Evolutionary conservation across 1,139 yeast species (phyloP), one percentile per base, ranked within the genome.

Genomic region (Meyerozyma carpophila): DNA sequence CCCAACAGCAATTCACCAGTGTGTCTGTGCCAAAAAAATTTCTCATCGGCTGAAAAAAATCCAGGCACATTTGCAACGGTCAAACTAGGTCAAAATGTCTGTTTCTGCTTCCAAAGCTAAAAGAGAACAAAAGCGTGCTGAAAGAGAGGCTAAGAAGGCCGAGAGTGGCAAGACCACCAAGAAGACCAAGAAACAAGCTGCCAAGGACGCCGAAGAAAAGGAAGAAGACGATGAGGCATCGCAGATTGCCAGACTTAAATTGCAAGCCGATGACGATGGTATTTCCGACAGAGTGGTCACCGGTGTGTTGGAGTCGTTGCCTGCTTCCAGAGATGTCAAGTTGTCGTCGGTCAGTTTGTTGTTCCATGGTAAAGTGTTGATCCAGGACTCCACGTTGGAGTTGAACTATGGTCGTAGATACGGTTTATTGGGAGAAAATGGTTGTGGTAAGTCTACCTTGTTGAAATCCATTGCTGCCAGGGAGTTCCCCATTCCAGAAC

Each of bases 361-460:
- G 56, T 93, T 93, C 83, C 98, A 93, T 70, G 99, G 99, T 74
- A 93, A 91, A 65, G 97, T 93, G 46, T 75, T 93, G 63, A 78
- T 93, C 57, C 96, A 89, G 70, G 98, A 93, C 68, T 84, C 98
- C 38, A 77, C 77, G 41, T 70, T 93, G 57, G 98, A 93, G 74
- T 81, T 93, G 72, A 94, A 93, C 73, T 91, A 82, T 68, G 98
- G 98, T 62, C 88, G 97, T 73, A 83, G 96, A 69, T 93, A 94
- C 65, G 96, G 96, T 71, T 78, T 93, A 54, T 77, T 94, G 58
- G 99, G 99, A 63, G 98, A 91, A 70, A 93, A 93, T 68, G 99
- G 99, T 51, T 93, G 98, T 74, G 99, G 99, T 74, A 93, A 93
- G 70, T 90, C 98, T 37, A 93, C 99, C 27, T 82, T 93, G 59